A percentile compares a stretch with the other conserved stretches of the same genome.
These are phyloP conservation scores for Rhizophora mangle DNA, from an alignment of 345 rosid genomes.

Conservation along the genomic window DNA sequence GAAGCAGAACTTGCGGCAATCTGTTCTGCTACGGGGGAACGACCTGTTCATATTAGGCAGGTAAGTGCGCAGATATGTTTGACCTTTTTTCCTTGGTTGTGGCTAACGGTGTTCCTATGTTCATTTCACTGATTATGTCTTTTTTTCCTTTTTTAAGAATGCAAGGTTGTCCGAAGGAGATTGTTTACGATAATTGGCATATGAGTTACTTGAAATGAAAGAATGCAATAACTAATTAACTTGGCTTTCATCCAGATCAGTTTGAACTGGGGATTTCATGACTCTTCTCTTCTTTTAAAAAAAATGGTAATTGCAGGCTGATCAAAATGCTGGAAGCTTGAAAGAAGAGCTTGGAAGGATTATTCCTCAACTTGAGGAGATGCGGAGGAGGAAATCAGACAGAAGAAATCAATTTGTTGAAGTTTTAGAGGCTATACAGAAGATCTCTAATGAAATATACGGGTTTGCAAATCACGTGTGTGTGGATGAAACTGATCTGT, in stretches of 20 bases:
- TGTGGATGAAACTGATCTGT: slow-evolving; percentile 62
- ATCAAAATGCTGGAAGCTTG: slow-evolving; percentile 72
- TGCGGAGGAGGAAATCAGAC: slow-evolving; percentile 70
- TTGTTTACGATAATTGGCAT: too few relatives aligned
- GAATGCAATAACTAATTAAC: too few relatives aligned
- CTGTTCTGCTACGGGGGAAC: slow-evolving; percentile 86
- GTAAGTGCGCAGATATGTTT: slow-evolving; percentile 28
- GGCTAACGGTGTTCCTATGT: neutral
- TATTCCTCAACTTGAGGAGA: slow-evolving; percentile 85
- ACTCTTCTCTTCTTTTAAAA: neutral
- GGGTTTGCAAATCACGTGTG: slow-evolving; percentile 37
- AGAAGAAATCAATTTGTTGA: slow-evolving; percentile 76
- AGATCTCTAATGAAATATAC: slow-evolving; percentile 55
- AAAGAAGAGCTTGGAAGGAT: slow-evolving; percentile 71
- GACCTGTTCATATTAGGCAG: slow-evolving; percentile 88
- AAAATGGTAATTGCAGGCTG: slow-evolving; percentile 45
- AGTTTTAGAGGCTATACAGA: slow-evolving; percentile 52
- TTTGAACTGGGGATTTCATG: neutral
- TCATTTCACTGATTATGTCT: neutral
- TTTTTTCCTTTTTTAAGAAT: too few relatives aligned
- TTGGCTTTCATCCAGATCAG: too few relatives aligned
- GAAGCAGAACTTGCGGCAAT: slow-evolving; percentile 91
- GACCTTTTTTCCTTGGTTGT: neutral
- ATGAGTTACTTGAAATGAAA: too few relatives aligned
- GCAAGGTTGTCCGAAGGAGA: too few relatives aligned